Conservation (phyloP, 2,329 filamentous ascomycete species). For the Microdochium nivale region DNA sequence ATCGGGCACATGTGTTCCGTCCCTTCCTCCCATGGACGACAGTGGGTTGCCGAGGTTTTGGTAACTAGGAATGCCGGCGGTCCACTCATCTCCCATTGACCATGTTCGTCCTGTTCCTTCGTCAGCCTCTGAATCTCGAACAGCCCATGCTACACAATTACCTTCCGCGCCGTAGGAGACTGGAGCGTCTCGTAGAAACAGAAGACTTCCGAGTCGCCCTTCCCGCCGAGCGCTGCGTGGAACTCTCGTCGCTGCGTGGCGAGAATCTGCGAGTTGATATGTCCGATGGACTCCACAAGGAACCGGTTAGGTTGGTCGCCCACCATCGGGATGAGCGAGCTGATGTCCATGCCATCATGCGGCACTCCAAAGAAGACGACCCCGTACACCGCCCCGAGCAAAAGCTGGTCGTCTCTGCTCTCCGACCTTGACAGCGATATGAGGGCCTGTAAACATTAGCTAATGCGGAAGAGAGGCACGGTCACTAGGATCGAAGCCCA, state of each 20-base stretch:
- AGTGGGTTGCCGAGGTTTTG: conserved; percentile 13
- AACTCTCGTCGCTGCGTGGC: conserved; percentile 1
- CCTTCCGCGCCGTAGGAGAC: conserved; percentile 14
- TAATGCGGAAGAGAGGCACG: not conserved
- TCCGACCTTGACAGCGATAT: conserved; percentile 3
- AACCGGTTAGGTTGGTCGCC: conserved; percentile 5
- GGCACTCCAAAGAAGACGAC: conserved; percentile 12
- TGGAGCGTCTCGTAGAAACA: conserved; percentile 13
- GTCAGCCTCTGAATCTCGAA: not conserved
- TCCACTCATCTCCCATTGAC: conserved; percentile 12
- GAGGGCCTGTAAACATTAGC: not conserved
- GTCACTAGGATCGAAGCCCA: not conserved
- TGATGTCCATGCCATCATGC: conserved; percentile 11
- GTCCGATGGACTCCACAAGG: conserved; percentile 3
- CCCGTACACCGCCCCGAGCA: conserved; percentile 6
- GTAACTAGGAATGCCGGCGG: conserved; percentile 11
- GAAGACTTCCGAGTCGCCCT: conserved; percentile 10
- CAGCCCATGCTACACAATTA: no score
- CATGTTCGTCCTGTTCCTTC: conserved; percentile 6
- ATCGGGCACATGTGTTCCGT: conserved; percentile 12
- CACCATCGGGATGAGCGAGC: conserved; percentile 9
- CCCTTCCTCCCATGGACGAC: conserved; percentile 12
- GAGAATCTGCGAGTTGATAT: conserved; percentile 1
- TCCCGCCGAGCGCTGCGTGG: conserved; percentile 3
- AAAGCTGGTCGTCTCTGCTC: conserved; percentile 2